phyloP scores from a whole-genome alignment of 345 rosid species.

The Rhodamnia rubescens region DNA sequence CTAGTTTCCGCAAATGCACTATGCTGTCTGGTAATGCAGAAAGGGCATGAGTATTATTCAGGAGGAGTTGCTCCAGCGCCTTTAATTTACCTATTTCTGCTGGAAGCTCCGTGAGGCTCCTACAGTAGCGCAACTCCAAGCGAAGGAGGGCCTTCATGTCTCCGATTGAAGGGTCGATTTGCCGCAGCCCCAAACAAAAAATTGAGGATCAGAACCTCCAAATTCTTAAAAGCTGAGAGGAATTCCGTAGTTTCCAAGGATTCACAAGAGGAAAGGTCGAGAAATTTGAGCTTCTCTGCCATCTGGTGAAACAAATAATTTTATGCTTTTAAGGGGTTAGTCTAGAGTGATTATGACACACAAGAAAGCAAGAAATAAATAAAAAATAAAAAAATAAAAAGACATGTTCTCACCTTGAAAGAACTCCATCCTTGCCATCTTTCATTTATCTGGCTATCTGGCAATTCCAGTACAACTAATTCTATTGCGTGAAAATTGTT shows the following conservation, averaged over 20 bases:
- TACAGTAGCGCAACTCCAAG: neutral
- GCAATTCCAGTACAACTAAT: neutral
- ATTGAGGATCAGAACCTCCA: neutral
- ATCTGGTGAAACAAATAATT: neutral
- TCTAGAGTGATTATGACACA: neutral
- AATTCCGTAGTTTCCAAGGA: neutral
- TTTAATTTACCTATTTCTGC: neutral
- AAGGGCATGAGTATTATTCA: rapidly evolving
- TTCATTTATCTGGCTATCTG: rapidly evolving
- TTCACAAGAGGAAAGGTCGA: rapidly evolving
- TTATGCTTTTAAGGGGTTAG: neutral
- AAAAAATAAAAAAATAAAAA: too few species aligned
- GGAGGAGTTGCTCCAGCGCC: neutral
- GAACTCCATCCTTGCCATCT: neutral
- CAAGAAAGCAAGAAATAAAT: too few species aligned
- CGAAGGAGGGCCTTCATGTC: neutral
- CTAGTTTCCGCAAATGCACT: neutral
- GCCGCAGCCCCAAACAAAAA: rapidly evolving
- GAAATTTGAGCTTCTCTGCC: neutral
- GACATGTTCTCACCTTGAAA: neutral
- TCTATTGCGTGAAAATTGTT: neutral
- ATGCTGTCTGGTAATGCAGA: neutral
- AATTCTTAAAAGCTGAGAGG: neutral
- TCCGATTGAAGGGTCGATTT: neutral
- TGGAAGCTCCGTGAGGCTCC: neutral